Percentiles rank a stretch among this genome's conserved stretches.
Evolutionary conservation across 2,329 filamentous ascomycete genomes (phyloP).

Genomic region (Stromatinia cepivora): DNA sequence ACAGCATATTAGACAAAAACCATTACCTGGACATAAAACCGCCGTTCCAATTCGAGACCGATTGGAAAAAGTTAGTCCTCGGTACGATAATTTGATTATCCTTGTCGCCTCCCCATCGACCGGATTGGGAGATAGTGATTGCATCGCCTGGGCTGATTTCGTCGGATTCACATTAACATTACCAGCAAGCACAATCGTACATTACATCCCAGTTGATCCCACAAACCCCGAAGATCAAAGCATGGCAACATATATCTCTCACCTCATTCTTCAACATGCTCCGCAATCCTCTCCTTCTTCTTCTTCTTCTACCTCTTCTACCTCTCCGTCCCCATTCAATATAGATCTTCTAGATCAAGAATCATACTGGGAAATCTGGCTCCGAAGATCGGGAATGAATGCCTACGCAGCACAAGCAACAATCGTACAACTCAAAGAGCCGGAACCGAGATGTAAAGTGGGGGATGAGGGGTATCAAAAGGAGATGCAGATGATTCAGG

Average conservation of each 20-base stretch:
- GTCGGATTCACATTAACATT: slow-evolving; percentile 41
- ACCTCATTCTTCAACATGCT: slow-evolving; percentile 48
- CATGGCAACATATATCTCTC: slow-evolving; percentile 56
- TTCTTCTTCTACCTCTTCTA: no score
- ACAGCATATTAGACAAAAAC: slow-evolving; percentile 69
- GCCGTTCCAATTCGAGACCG: slow-evolving; percentile 54
- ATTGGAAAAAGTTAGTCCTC: slow-evolving; percentile 52
- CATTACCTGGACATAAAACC: slow-evolving; percentile 60
- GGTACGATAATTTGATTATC: slow-evolving; percentile 69
- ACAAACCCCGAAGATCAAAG: slow-evolving; percentile 45
- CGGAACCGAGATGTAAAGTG: slow-evolving; percentile 30
- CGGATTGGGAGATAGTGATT: slow-evolving; percentile 34
- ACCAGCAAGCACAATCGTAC: slow-evolving; percentile 44
- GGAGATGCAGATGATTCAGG: background rate
- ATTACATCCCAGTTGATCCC: slow-evolving; percentile 44
- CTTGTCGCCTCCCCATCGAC: slow-evolving; percentile 60
- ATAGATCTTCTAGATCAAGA: slow-evolving; percentile 53
- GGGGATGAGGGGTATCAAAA: slow-evolving; percentile 25
- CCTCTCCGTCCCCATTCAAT: background rate
- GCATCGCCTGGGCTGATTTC: slow-evolving; percentile 38
- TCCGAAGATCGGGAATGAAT: slow-evolving; percentile 67
- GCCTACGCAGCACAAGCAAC: slow-evolving; percentile 69
- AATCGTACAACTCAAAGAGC: slow-evolving; percentile 49
- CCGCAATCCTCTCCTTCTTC: background rate
- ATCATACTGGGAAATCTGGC: slow-evolving; percentile 66